Conservation (phyloP, 192 early-diverging fungal species). For the Umbelopsis sp. region DNA sequence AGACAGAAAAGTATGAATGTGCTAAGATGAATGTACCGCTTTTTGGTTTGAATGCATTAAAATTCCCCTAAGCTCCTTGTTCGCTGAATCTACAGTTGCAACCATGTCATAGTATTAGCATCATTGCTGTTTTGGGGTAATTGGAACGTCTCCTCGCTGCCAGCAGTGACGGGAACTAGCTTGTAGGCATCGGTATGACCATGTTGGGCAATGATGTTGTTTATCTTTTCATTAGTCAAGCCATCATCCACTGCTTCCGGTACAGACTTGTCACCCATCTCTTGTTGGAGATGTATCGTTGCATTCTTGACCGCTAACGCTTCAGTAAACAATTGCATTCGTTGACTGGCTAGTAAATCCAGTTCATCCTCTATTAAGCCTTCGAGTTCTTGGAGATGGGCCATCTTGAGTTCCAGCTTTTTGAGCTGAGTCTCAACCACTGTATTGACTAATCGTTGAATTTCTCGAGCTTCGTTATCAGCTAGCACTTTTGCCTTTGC, state of each 20-base stretch:
- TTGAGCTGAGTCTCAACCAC: constrained; percentile 86
- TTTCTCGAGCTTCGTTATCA: constrained; percentile 83
- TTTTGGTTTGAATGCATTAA: not conserved
- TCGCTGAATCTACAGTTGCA: not conserved
- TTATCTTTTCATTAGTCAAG: constrained; percentile 24
- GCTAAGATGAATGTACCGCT: too few relatives aligned
- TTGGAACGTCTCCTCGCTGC: not conserved
- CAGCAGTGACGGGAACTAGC: constrained; percentile 7
- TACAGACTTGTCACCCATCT: constrained; percentile 26
- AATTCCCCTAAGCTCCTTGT: not conserved
- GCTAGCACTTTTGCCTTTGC: constrained; percentile 86
- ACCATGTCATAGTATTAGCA: not conserved
- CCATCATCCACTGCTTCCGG: constrained; percentile 26
- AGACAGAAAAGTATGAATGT: not conserved
- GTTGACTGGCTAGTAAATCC: constrained; percentile 73
- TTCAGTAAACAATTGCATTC: constrained; percentile 61
- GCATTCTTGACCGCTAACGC: constrained; percentile 60
- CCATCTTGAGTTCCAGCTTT: constrained; percentile 91
- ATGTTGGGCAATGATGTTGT: constrained; percentile 11
- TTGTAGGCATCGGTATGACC: constrained; percentile 5
- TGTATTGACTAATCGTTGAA: constrained; percentile 76
- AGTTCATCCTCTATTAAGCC: constrained; percentile 85
- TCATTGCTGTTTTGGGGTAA: not conserved
- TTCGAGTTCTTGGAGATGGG: constrained; percentile 93
- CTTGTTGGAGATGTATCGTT: constrained; percentile 42